Conservation (phyloP, 2,329 filamentous ascomycete species). For the Dactylellina sp. region DNA sequence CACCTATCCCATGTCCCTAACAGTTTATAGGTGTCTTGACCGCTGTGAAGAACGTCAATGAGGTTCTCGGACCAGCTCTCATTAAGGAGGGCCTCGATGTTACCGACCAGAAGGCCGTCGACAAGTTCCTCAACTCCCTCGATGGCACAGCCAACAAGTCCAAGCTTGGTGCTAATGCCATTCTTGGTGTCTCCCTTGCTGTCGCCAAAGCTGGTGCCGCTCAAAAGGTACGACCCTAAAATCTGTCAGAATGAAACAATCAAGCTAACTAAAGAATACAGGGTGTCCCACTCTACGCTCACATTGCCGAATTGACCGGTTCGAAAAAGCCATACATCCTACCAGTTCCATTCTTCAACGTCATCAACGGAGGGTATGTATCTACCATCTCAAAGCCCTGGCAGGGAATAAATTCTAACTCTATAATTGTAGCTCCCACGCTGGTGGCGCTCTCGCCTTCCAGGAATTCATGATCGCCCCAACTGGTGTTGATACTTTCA, state of each 20-base stretch:
- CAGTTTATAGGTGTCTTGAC: constrained; percentile 72
- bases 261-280: constrained; percentile 60
- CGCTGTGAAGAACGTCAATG: constrained; percentile 88
- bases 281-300: constrained; percentile 85
- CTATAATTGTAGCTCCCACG: constrained; percentile 78
- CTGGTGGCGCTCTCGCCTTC: constrained; percentile 93
- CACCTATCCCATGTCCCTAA: constrained; percentile 6
- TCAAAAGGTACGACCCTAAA: constrained; percentile 73
- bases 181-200: constrained; percentile 85
- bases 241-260: not conserved
- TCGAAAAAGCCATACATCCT: constrained; percentile 93
- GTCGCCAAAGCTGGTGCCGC: constrained; percentile 89
- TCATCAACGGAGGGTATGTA: constrained; percentile 76
- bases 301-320: constrained; percentile 86
- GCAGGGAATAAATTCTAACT: not conserved
- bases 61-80: constrained; percentile 80
- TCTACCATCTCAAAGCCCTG: not conserved
- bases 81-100: constrained; percentile 86
- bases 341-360: constrained; percentile 92
- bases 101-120: constrained; percentile 85
- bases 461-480: constrained; percentile 97
- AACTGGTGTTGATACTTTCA: constrained; percentile 85
- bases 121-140: constrained; percentile 85
- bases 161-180: constrained; percentile 88
- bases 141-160: constrained; percentile 88